Conservation (phyloP, 306 rosid species). For the Oxytropis ochrocephala region DNA sequence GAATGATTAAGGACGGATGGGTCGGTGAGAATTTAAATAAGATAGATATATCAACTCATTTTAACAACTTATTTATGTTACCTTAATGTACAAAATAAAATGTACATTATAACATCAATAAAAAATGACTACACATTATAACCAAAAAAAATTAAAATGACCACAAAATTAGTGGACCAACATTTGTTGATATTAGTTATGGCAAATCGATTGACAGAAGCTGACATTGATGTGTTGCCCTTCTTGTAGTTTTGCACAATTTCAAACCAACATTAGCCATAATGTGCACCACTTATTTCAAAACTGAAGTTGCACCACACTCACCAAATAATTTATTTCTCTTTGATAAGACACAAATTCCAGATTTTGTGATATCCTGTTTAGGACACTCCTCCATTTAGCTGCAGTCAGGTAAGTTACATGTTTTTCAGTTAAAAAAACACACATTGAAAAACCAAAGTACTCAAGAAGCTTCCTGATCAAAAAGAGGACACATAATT, state of each 20-base stretch:
- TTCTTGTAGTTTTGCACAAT: slow-evolving; percentile 1
- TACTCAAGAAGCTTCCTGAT: background rate
- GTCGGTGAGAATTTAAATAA: background rate
- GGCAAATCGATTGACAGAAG: background rate
- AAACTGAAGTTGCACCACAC: background rate
- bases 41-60: background rate
- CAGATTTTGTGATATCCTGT: background rate
- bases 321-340: slow-evolving; percentile 19
- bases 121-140: background rate
- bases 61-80: background rate
- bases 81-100: background rate
- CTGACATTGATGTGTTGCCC: background rate
- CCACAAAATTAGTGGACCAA: background rate
- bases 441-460: background rate
- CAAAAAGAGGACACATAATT: background rate
- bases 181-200: background rate
- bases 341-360: background rate
- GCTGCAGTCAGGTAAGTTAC: background rate
- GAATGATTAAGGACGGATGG: background rate
- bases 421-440: background rate
- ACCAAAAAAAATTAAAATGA: background rate
- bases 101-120: background rate
- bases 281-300: background rate
- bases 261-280: background rate
- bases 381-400: background rate